These are phyloP conservation scores for Larix kaempferi DNA, from an alignment of 75 land plant genomes.

Conservation along the genomic window DNA sequence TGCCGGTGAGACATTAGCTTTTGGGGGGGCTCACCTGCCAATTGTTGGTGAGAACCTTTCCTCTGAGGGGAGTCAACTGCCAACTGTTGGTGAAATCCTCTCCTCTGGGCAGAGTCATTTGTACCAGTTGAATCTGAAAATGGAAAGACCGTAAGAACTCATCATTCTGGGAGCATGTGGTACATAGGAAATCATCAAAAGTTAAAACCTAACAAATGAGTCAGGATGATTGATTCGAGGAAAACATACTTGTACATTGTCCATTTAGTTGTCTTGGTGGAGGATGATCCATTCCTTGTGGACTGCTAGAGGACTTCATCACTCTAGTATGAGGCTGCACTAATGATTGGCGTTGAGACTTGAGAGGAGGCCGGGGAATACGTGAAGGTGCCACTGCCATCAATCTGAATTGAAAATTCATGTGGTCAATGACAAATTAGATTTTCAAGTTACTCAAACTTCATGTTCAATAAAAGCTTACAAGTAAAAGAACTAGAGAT, in stretches of 20 bases:
- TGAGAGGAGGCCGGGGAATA: constrained; percentile 10
- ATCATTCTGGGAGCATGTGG: background rate
- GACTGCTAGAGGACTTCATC: background rate
- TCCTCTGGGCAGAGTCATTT: background rate
- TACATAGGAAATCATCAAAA: background rate
- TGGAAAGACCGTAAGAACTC: background rate
- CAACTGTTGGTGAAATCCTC: background rate
- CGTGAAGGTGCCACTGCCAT: background rate
- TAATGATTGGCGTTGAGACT: background rate
- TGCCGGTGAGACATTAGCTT: background rate
- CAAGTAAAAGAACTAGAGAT: background rate
- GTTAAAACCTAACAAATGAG: background rate
- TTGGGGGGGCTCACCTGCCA: background rate
- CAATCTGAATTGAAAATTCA: constrained; percentile 6
- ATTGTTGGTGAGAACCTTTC: background rate
- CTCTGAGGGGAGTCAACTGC: background rate
- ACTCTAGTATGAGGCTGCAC: background rate
- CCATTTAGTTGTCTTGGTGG: background rate
- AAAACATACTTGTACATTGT: background rate
- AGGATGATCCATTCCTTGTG: background rate
- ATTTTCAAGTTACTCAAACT: background rate
- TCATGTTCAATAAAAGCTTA: background rate
- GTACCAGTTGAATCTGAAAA: constrained; percentile 1
- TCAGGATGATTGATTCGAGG: background rate
- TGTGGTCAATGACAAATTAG: background rate